Evolutionary conservation across 2,329 filamentous ascomycete genomes (phyloP).

Genomic region (Tothia fuscella): DNA sequence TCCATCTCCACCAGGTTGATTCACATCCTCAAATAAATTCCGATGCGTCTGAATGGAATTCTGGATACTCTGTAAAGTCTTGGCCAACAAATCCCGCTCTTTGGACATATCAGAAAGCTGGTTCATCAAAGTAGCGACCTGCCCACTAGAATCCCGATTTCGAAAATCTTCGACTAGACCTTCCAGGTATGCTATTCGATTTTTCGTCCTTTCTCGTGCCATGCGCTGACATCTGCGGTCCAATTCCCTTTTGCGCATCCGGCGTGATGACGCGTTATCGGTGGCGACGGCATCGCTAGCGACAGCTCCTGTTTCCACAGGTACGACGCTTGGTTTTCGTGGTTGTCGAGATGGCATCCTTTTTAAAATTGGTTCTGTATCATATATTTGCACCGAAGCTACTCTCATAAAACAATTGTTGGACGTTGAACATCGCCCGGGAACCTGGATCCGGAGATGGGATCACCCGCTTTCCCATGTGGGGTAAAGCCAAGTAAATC

Average conservation of each 20-base stretch:
- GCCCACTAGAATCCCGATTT: conserved; percentile 8
- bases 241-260: conserved; percentile 10
- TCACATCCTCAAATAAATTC: neutral
- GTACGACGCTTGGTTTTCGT: too few relatives aligned
- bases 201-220: conserved; percentile 10
- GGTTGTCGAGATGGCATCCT: too few relatives aligned
- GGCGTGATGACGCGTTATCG: conserved; percentile 5
- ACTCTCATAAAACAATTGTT: too few relatives aligned
- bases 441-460: too few relatives aligned
- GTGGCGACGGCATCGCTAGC: neutral
- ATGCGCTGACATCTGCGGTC: conserved; percentile 10
- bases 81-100: conserved; percentile 4
- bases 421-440: too few relatives aligned
- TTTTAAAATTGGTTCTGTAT: too few relatives aligned
- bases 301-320: too few relatives aligned
- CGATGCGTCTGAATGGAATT: conserved; percentile 5
- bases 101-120: conserved; percentile 8
- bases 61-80: conserved; percentile 6
- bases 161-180: conserved; percentile 11
- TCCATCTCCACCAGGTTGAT: neutral
- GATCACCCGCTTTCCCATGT: too few relatives aligned
- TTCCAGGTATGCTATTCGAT: conserved; percentile 11
- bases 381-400: too few relatives aligned
- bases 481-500: too few relatives aligned
- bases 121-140: conserved; percentile 9